Evolutionary conservation across 768 basidiomycete genomes (phyloP).

Genomic region (Trametes sanguinea): DNA sequence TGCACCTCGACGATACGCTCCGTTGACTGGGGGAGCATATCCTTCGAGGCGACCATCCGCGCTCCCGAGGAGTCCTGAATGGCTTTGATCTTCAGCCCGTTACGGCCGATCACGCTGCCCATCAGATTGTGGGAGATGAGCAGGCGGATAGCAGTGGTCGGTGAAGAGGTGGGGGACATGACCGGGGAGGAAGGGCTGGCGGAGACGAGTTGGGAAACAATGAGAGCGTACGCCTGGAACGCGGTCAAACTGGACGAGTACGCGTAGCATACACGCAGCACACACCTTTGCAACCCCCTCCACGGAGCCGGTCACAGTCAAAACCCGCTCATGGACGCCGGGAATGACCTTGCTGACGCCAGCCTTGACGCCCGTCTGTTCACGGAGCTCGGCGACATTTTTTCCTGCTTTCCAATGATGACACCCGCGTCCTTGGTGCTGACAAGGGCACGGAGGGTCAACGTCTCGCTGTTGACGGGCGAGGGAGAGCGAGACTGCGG

Average conservation of each 20-base stretch:
- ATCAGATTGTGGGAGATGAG: slow-evolving; percentile 99
- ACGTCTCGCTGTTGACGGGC: slow-evolving; percentile 67
- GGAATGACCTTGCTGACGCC: slow-evolving; percentile 98
- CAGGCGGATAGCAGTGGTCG: slow-evolving; percentile 84
- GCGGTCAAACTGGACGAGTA: slow-evolving; percentile 16
- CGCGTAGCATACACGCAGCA: slow-evolving; percentile 5
- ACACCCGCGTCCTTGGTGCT: slow-evolving; percentile 97
- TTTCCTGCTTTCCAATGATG: slow-evolving; percentile 95
- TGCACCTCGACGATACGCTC: slow-evolving; percentile 99
- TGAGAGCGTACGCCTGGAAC: slow-evolving; percentile 87
- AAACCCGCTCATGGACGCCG: slow-evolving; percentile 96
- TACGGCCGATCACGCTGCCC: slow-evolving; percentile 98
- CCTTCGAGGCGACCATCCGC: slow-evolving; percentile 98
- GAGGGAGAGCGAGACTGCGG: slow-evolving; percentile 75
- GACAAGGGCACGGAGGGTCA: slow-evolving; percentile 93
- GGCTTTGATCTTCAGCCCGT: slow-evolving; percentile 96
- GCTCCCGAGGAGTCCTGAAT: slow-evolving; percentile 96
- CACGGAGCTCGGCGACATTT: slow-evolving; percentile 96
- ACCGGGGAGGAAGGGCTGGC: slow-evolving; percentile 76
- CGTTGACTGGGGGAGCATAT: slow-evolving; percentile 98
- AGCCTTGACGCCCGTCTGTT: slow-evolving; percentile 95
- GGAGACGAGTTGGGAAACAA: slow-evolving; percentile 86
- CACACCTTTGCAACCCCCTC: slow-evolving; percentile 90
- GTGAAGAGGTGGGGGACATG: slow-evolving; percentile 61
- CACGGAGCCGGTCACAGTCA: slow-evolving; percentile 90